These are phyloP conservation scores for Choricystis sp. DNA, from an alignment of 139 green algal species.

Conservation along the genomic window DNA sequence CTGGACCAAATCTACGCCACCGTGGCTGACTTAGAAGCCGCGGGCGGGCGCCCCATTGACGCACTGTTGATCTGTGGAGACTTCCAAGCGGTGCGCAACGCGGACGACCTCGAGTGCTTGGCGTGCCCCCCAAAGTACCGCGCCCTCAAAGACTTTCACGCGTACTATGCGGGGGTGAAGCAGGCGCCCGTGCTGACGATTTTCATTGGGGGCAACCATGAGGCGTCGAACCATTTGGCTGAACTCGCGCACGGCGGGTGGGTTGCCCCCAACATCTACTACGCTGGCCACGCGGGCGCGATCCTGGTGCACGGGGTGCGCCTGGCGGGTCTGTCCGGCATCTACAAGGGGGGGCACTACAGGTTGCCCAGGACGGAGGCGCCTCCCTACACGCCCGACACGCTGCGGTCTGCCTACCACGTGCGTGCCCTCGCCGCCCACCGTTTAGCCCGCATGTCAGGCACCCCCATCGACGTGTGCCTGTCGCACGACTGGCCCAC, in stretches of 20 bases:
- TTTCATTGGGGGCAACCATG: slow-evolving; percentile 98
- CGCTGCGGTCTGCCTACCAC: slow-evolving; percentile 80
- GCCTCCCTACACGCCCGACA: slow-evolving; percentile 58
- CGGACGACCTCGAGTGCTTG: slow-evolving; percentile 87
- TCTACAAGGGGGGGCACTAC: slow-evolving; percentile 70
- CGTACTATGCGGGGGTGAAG: slow-evolving; percentile 79
- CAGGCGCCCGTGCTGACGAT: slow-evolving; percentile 74
- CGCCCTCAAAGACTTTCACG: slow-evolving; percentile 76
- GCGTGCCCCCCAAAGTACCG: slow-evolving; percentile 86
- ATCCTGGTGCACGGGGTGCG: slow-evolving; percentile 81
- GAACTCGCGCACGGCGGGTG: slow-evolving; percentile 94
- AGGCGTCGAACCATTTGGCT: slow-evolving; percentile 85
- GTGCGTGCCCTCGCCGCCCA: slow-evolving; percentile 66
- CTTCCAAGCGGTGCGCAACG: slow-evolving; percentile 95
- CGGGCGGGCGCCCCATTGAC: slow-evolving; percentile 58
- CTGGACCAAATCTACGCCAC: slow-evolving; percentile 86
- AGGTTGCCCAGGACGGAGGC: slow-evolving; percentile 39
- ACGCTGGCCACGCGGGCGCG: slow-evolving; percentile 75
- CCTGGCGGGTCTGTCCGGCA: slow-evolving; percentile 87
- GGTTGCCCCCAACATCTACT: slow-evolving; percentile 92
- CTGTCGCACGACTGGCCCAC: slow-evolving; percentile 94
- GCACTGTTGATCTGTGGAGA: slow-evolving; percentile 95
- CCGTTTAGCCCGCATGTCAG: slow-evolving; percentile 47
- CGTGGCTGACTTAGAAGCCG: slow-evolving; percentile 44
- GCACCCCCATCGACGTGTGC: slow-evolving; percentile 74